Base-by-base conservation (phyloP, 2,329 filamentous ascomycete genomes). In the Aurifilum marmelostoma region DNA sequence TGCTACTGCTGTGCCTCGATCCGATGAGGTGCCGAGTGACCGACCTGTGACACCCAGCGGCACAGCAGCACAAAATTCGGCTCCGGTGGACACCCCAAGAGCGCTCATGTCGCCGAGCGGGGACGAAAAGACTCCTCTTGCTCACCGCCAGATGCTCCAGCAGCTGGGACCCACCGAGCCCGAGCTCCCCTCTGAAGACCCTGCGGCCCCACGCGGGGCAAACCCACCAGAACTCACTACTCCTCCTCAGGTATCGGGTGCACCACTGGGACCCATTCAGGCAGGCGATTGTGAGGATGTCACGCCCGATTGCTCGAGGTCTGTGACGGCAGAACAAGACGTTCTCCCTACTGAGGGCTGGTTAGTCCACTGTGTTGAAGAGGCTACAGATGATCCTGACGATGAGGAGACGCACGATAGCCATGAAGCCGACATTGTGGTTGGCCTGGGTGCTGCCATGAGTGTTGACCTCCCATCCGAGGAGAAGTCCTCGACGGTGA, bases 341-440 rank as follows among this genome's bases (percentile, higher is more conserved):
- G 34, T 4, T 8, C 18, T 34, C 7, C 56, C 32, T 21, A 8
- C 37, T 7, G 62, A 65, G 50, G 68, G 68, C 12, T 69, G 68
- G 68, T 32, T 69, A 8, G 21, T 67, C 2, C 54, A 69, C 34
- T 69, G 32, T 12, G 60, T 60, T 2, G 60, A 69, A 34, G 27
- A 67, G 41, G 27, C 32, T 1, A 34, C 32, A 21, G 24, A 54
- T 9, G 59, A 60, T n/a, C 16, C 12, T 34, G n/a, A 43, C 12
- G n/a, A 43, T 18, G 59, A 62, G n/a, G 37, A 62, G n/a, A 11
- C 62, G 14, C 24, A 34, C 12, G 6, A 41, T 18, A 47, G n/a
- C 60, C 24, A 43, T 54, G 63, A n/a, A 29, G 62, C 18, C n/a
- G 60, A 54, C 6, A 8, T 24, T 24, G n/a, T 32, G 14, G 24